A percentile compares a stretch with the other conserved stretches of the same genome.
Evolutionary conservation across 371 early-diverging fungal genomes (phyloP).

Genomic region (Dichotomocladium elegans): DNA sequence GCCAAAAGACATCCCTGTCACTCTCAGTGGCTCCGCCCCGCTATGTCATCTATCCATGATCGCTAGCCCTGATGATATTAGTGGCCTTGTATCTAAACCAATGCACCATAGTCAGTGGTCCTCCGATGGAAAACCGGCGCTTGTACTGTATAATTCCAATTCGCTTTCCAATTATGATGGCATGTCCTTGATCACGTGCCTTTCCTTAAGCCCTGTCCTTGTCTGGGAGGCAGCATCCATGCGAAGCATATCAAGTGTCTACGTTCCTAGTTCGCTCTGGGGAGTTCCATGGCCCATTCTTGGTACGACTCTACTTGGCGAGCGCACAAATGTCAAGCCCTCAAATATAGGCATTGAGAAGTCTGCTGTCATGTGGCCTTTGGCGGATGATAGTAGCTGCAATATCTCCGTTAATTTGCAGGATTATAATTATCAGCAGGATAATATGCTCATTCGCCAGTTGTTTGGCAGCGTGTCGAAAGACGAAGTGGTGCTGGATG

Average conservation of each 20-base stretch:
- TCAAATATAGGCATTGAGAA: not conserved
- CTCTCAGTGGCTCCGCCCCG: slow-evolving; percentile 9
- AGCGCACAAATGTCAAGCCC: not conserved
- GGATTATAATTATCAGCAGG: slow-evolving; percentile 17
- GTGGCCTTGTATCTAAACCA: not conserved
- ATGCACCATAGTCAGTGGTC: not conserved
- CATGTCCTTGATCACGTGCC: not conserved
- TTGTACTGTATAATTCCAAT: slow-evolving; percentile 3
- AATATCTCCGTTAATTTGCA: not conserved
- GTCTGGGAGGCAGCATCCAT: slow-evolving; percentile 23
- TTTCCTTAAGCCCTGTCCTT: slow-evolving; percentile 23
- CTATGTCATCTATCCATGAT: not conserved
- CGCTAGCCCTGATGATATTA: not conserved
- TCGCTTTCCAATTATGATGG: slow-evolving; percentile 3
- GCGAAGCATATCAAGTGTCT: not conserved
- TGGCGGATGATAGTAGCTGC: not conserved
- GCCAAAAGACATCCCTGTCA: slow-evolving; percentile 21
- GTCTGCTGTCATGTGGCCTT: slow-evolving; percentile 5
- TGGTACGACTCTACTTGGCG: slow-evolving; percentile 14
- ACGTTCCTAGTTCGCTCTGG: slow-evolving; percentile 17
- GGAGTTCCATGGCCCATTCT: slow-evolving; percentile 35
- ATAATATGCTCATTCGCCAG: slow-evolving; percentile 27
- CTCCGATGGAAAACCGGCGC: not conserved
- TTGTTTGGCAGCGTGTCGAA: slow-evolving; percentile 32
- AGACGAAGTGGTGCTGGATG: slow-evolving; percentile 37